Evolutionary conservation across 495 filamentous ascomycete genomes (phyloP).

Genomic region (Bathelium albidoporum): DNA sequence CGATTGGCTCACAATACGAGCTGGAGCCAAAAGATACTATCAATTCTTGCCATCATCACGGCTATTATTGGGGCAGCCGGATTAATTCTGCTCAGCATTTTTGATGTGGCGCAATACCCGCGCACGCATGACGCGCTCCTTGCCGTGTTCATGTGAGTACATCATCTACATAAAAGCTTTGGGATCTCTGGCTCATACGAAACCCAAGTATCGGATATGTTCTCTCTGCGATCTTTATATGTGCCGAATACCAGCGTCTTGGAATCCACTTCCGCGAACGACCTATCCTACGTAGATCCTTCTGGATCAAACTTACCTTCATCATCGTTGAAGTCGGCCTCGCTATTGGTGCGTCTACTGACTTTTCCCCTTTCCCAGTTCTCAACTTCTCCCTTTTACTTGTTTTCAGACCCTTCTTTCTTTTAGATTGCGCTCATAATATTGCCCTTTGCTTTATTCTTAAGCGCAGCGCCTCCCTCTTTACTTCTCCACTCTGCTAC

Average conservation of each 20-base stretch:
- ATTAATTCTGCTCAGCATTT: slow-evolving; percentile 71
- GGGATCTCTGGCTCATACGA: neutral
- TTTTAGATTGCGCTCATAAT: neutral
- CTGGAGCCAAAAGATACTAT: slow-evolving; percentile 56
- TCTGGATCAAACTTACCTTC: slow-evolving; percentile 73
- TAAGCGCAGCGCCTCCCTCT: no score
- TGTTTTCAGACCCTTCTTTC: no score
- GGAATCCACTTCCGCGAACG: slow-evolving; percentile 68
- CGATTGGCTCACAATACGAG: slow-evolving; percentile 62
- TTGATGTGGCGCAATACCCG: slow-evolving; percentile 63
- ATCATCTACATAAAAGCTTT: neutral
- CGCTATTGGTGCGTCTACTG: slow-evolving; percentile 40
- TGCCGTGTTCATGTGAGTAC: slow-evolving; percentile 64
- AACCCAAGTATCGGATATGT: slow-evolving; percentile 48
- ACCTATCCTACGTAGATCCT: slow-evolving; percentile 60
- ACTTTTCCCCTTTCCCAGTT: neutral
- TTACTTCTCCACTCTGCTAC: no score
- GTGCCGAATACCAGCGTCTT: slow-evolving; percentile 76
- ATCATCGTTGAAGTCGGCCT: slow-evolving; percentile 68
- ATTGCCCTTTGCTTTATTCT: no score
- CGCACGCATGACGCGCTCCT: slow-evolving; percentile 67
- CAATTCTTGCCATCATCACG: slow-evolving; percentile 56
- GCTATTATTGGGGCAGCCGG: slow-evolving; percentile 67
- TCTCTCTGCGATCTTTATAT: slow-evolving; percentile 72
- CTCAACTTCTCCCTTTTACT: neutral